phyloP scores from a whole-genome alignment of 495 filamentous ascomycete species.

The Jackrogersella multiformis region DNA sequence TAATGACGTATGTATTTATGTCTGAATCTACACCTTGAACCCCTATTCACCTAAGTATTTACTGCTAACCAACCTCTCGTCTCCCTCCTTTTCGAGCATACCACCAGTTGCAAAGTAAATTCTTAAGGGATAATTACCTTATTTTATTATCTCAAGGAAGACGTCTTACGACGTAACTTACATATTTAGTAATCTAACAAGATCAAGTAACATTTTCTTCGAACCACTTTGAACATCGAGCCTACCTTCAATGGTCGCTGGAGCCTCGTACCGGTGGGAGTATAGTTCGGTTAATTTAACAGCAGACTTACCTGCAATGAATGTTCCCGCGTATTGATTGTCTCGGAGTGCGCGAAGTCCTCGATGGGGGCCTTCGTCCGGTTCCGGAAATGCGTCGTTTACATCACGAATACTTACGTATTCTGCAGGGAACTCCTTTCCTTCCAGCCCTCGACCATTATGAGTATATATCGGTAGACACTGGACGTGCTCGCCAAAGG shows the following conservation, averaged over 20 bases:
- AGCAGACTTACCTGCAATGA: constrained; percentile 30
- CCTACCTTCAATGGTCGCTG: constrained; percentile 39
- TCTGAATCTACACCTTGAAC: no score
- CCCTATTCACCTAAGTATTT: no score
- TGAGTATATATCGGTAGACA: constrained; percentile 42
- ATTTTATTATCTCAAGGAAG: not conserved
- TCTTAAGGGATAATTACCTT: no score
- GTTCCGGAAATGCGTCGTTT: not conserved
- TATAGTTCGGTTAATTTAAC: constrained; percentile 35
- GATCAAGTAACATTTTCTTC: constrained; percentile 5
- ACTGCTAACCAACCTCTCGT: no score
- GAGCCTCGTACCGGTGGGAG: constrained; percentile 33
- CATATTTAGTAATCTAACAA: not conserved
- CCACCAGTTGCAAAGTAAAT: no score
- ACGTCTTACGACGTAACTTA: not conserved
- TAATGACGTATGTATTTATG: no score
- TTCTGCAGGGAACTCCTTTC: constrained; percentile 21
- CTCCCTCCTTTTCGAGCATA: no score
- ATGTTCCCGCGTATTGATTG: not conserved
- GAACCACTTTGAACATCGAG: not conserved
- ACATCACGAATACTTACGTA: constrained; percentile 40
- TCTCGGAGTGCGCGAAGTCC: constrained; percentile 10
- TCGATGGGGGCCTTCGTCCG: constrained; percentile 30
- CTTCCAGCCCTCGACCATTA: constrained; percentile 34
- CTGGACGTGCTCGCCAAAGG: constrained; percentile 30